Conservation (phyloP, 1,139 yeast species). For the Pichia sp. region DNA sequence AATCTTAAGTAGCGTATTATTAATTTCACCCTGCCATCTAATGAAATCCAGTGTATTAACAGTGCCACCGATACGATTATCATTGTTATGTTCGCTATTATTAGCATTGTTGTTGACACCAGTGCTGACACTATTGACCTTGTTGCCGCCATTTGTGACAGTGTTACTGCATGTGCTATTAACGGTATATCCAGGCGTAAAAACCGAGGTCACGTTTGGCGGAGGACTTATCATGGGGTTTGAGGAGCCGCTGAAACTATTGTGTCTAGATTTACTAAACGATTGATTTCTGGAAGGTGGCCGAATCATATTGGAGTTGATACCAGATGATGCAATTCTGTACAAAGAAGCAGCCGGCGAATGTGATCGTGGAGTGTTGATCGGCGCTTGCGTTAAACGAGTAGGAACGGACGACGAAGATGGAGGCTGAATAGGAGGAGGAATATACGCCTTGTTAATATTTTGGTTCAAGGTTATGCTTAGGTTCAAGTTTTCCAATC, state of each 20-base stretch:
- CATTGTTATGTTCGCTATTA: neutral
- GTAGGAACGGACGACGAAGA: neutral
- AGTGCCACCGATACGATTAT: neutral
- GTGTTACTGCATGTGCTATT: neutral
- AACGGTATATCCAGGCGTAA: neutral
- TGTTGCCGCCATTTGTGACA: neutral
- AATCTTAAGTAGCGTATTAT: conserved; percentile 27
- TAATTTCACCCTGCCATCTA: conserved; percentile 34
- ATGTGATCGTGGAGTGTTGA: conserved; percentile 20
- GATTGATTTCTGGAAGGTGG: conserved; percentile 29
- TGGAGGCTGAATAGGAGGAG: neutral
- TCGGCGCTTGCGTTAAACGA: neutral
- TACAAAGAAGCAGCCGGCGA: conserved; percentile 33
- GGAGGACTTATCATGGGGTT: neutral
- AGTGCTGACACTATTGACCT: neutral
- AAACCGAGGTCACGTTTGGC: neutral
- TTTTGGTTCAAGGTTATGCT: neutral
- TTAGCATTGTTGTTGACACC: neutral
- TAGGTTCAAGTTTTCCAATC: conserved; percentile 24
- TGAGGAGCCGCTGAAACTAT: conserved; percentile 15
- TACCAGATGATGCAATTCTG: conserved; percentile 29
- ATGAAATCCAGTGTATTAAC: conserved; percentile 23
- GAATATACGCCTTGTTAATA: neutral
- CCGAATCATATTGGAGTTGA: conserved; percentile 25
- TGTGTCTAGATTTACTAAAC: conserved; percentile 17